Conservation (phyloP, 371 early-diverging fungal species). For the Mucor racemosus region DNA sequence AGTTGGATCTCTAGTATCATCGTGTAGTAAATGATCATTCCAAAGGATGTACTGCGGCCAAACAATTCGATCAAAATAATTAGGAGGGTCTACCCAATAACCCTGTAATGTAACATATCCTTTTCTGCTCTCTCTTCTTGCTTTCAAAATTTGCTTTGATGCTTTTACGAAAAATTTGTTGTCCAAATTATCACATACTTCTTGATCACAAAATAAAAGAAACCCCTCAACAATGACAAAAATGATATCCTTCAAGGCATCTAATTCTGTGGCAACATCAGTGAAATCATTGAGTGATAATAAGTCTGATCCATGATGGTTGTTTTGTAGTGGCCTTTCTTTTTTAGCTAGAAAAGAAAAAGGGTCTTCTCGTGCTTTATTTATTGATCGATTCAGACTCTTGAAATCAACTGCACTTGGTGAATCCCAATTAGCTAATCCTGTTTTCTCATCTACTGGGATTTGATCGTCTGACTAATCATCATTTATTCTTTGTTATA, state of each 20-base stretch:
- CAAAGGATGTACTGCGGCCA: slow-evolving; percentile 74
- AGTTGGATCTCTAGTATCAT: slow-evolving; percentile 14
- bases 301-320: slow-evolving; percentile 27
- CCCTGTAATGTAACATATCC: slow-evolving; percentile 79
- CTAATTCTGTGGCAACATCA: neutral
- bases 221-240: slow-evolving; percentile 81
- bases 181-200: slow-evolving; percentile 57
- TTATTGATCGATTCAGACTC: slow-evolving; percentile 31
- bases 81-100: slow-evolving; percentile 78
- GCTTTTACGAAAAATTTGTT: slow-evolving; percentile 65
- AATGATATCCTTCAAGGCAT: slow-evolving; percentile 12
- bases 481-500: neutral
- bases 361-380: slow-evolving; percentile 38
- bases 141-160: slow-evolving; percentile 56
- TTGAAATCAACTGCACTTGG: slow-evolving; percentile 67
- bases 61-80: slow-evolving; percentile 77
- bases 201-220: slow-evolving; percentile 56
- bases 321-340: slow-evolving; percentile 22
- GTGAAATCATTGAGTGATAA: neutral
- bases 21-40: slow-evolving; percentile 39
- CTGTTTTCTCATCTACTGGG: slow-evolving; percentile 61
- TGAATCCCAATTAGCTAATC: slow-evolving; percentile 81
- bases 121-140: slow-evolving; percentile 62
- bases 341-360: slow-evolving; percentile 9
- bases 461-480: slow-evolving; percentile 60